phyloP scores from a whole-genome alignment of 2,329 filamentous ascomycete genomes.

The Fusarium sp. region DNA sequence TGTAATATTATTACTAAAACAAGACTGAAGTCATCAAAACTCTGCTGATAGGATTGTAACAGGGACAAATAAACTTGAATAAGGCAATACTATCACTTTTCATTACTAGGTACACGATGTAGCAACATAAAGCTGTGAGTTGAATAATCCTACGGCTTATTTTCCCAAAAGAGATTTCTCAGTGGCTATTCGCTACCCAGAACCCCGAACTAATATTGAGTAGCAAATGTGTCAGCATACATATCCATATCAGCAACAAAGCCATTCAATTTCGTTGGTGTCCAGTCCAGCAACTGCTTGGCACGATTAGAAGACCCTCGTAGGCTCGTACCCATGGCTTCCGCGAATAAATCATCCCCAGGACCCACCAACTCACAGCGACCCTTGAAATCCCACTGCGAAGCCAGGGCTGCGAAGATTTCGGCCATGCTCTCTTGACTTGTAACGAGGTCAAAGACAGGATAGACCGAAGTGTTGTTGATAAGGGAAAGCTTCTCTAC shows the following conservation, averaged over 20 bases:
- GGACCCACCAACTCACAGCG: background rate
- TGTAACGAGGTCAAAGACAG: background rate
- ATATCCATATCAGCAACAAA: background rate
- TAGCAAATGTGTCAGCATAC: background rate
- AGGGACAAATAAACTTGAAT: too few species aligned
- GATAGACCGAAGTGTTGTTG: background rate
- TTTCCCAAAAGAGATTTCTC: too few species aligned
- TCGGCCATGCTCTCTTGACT: background rate
- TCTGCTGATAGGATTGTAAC: too few species aligned
- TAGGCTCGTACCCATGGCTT: accelerated
- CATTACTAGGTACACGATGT: too few species aligned
- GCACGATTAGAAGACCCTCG: background rate
- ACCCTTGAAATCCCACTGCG: accelerated
- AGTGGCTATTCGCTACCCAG: background rate
- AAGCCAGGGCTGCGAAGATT: background rate
- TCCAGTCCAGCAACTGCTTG: background rate
- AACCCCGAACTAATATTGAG: background rate
- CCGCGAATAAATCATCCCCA: background rate
- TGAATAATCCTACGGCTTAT: too few species aligned
- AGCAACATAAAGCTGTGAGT: too few species aligned
- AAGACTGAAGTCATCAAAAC: too few species aligned
- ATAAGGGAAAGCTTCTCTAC: background rate
- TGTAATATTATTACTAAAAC: too few species aligned
- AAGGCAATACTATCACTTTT: too few species aligned
- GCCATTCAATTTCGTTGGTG: accelerated